Conservation (phyloP, 2,329 filamentous ascomycete species). For the Chaetomium olivaceum region DNA sequence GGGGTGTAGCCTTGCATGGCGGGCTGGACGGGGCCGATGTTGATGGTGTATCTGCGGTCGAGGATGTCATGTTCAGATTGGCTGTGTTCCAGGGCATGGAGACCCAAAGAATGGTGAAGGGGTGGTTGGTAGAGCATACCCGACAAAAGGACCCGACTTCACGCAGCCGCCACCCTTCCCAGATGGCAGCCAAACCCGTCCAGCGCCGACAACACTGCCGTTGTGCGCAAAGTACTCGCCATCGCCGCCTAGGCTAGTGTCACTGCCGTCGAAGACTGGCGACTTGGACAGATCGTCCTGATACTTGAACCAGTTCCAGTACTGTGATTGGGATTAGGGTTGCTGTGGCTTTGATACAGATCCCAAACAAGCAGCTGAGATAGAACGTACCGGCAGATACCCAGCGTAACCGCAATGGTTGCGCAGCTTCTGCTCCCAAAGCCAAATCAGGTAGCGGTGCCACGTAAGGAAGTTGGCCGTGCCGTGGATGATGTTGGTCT, state of each 20-base stretch:
- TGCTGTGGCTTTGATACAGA: not conserved
- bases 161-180: slow-evolving; percentile 60
- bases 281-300: slow-evolving; percentile 40
- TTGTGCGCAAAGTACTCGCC: slow-evolving; percentile 5
- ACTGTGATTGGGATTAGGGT: slow-evolving; percentile 39
- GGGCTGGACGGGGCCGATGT: slow-evolving; percentile 41
- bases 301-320: slow-evolving; percentile 49
- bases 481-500: slow-evolving; percentile 48
- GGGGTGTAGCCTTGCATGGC: slow-evolving; percentile 20
- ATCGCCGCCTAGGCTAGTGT: slow-evolving; percentile 31
- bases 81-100: not conserved
- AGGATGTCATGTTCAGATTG: not conserved
- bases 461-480: slow-evolving; percentile 40
- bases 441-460: slow-evolving; percentile 37
- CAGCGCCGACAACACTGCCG: slow-evolving; percentile 32
- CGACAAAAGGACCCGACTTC: slow-evolving; percentile 49
- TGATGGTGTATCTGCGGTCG: slow-evolving; percentile 32
- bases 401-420: slow-evolving; percentile 41
- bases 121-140: slow-evolving; percentile 14
- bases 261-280: slow-evolving; percentile 52
- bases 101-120: not conserved
- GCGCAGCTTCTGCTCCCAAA: slow-evolving; percentile 36
- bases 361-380: not conserved
- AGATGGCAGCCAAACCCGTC: slow-evolving; percentile 33
- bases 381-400: slow-evolving; percentile 17